Percentiles rank a stretch among this genome's conserved stretches.
Evolutionary conservation across 129 eudicot genomes (phyloP).

Genomic region (Smallanthus sonchifolius): DNA sequence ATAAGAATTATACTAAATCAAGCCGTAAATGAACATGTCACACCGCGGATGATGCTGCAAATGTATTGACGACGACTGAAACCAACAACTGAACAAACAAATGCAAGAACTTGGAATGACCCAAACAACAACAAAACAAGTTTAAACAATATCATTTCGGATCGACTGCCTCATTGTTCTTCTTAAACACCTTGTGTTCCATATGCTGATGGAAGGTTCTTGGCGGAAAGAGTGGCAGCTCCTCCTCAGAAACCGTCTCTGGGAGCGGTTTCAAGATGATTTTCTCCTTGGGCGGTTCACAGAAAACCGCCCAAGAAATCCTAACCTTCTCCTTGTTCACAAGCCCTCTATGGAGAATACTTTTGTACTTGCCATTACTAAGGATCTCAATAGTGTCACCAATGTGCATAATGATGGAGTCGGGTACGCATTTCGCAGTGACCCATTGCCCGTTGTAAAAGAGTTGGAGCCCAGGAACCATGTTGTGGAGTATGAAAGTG

Average conservation of each 20-base stretch:
- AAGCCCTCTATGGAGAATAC: slow-evolving; percentile 86
- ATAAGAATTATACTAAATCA: background rate
- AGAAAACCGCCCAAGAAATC: slow-evolving; percentile 92
- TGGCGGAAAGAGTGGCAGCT: slow-evolving; percentile 69
- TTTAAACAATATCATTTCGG: slow-evolving; percentile 4
- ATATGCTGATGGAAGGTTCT: slow-evolving; percentile 88
- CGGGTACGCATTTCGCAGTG: slow-evolving; percentile 85
- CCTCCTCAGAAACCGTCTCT: slow-evolving; percentile 65
- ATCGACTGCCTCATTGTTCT: slow-evolving; percentile 30
- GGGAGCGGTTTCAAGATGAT: slow-evolving; percentile 77
- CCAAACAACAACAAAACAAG: slow-evolving; percentile 4
- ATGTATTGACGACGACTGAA: background rate
- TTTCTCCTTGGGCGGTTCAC: slow-evolving; percentile 93
- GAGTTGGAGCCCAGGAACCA: slow-evolving; percentile 95
- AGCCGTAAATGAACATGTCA: background rate
- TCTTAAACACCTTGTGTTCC: slow-evolving; percentile 67
- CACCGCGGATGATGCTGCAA: background rate
- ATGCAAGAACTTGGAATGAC: background rate
- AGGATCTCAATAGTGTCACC: slow-evolving; percentile 90
- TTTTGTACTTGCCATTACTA: slow-evolving; percentile 92
- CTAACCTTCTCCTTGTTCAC: slow-evolving; percentile 94
- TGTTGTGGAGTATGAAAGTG: slow-evolving; percentile 92
- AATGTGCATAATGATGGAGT: slow-evolving; percentile 78
- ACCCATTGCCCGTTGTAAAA: slow-evolving; percentile 72
- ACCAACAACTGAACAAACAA: background rate